Evolutionary conservation across 805 yeast genomes (phyloP).

Genomic region (Lipomyces sp.): DNA sequence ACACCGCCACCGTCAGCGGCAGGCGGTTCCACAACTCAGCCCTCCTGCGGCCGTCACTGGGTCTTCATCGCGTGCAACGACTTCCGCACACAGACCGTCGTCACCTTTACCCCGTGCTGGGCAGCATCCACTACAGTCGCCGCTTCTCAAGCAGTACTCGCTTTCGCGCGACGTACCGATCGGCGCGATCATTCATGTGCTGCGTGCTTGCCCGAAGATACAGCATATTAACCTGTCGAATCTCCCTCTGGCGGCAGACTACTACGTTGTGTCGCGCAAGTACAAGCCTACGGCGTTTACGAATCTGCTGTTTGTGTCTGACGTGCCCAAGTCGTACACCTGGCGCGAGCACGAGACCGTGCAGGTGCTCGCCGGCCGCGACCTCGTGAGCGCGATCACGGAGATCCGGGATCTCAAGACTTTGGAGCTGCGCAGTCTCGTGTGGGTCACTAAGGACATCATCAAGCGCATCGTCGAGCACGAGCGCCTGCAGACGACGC

Average conservation of each 20-base stretch:
- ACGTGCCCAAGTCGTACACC: conserved; percentile 37
- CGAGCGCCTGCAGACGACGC: conserved; percentile 36
- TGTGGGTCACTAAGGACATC: conserved; percentile 47
- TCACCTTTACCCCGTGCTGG: too few relatives aligned
- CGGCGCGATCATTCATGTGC: conserved; percentile 67
- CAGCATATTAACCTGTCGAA: conserved; percentile 55
- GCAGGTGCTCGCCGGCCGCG: conserved; percentile 31
- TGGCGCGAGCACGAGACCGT: conserved; percentile 35
- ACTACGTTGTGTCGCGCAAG: conserved; percentile 37
- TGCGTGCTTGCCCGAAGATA: conserved; percentile 65
- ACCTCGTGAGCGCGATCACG: conserved; percentile 32
- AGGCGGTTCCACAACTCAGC: too few relatives aligned
- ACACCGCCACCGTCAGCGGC: background rate
- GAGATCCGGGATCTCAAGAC: conserved; percentile 40
- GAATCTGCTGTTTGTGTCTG: conserved; percentile 36
- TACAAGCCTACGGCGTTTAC: conserved; percentile 26
- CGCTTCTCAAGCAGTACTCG: conserved; percentile 59
- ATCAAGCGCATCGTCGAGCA: conserved; percentile 32
- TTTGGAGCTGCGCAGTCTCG: conserved; percentile 46
- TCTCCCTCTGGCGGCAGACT: conserved; percentile 65
- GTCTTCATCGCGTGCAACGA: background rate
- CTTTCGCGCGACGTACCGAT: conserved; percentile 72
- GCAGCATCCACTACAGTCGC: conserved; percentile 41
- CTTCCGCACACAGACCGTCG: conserved; percentile 52
- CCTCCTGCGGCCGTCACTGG: too few relatives aligned